Evolutionary conservation across 2,329 filamentous ascomycete genomes (phyloP).

Genomic region (Hypoxylon sp.): DNA sequence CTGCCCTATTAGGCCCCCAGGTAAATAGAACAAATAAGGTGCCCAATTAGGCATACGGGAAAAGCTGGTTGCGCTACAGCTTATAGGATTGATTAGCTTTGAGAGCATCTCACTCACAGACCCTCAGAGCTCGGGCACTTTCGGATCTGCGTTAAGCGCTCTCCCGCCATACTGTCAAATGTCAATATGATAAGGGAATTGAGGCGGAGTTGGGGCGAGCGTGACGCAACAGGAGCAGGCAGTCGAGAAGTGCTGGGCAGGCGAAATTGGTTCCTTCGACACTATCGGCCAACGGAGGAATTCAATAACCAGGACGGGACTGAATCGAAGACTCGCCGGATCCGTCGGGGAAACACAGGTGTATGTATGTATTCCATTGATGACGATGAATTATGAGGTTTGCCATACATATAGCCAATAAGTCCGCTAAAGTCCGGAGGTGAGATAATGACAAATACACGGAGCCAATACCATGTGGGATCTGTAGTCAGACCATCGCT

Average conservation of each 20-base stretch:
- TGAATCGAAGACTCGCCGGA: slow-evolving; percentile 36
- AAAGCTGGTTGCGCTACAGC: slow-evolving; percentile 25
- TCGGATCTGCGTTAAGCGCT: slow-evolving; percentile 33
- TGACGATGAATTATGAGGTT: slow-evolving; percentile 18
- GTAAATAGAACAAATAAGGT: slow-evolving; percentile 25
- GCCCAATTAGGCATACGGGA: slow-evolving; percentile 27
- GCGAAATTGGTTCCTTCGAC: slow-evolving; percentile 10
- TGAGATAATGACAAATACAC: slow-evolving; percentile 27
- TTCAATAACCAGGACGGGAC: slow-evolving; percentile 3
- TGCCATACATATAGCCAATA: slow-evolving; percentile 20
- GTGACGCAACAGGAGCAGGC: slow-evolving; percentile 22
- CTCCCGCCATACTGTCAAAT: slow-evolving; percentile 25
- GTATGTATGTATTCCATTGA: slow-evolving; percentile 18
- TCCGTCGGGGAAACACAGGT: slow-evolving; percentile 37
- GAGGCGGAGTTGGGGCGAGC: slow-evolving; percentile 35
- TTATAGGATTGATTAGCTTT: slow-evolving; percentile 24
- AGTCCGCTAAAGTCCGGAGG: slow-evolving; percentile 45
- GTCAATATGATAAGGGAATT: slow-evolving; percentile 28
- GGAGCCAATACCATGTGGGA: neutral
- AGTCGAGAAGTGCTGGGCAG: slow-evolving; percentile 1
- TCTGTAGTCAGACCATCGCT: slow-evolving; percentile 23
- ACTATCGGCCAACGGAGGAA: slow-evolving; percentile 17
- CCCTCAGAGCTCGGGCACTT: slow-evolving; percentile 38
- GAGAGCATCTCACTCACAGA: slow-evolving; percentile 28
- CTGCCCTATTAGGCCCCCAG: slow-evolving; percentile 20